These are phyloP conservation scores for Scutellaria galericulata DNA, from an alignment of 257 asterid genomes.

Conservation along the genomic window DNA sequence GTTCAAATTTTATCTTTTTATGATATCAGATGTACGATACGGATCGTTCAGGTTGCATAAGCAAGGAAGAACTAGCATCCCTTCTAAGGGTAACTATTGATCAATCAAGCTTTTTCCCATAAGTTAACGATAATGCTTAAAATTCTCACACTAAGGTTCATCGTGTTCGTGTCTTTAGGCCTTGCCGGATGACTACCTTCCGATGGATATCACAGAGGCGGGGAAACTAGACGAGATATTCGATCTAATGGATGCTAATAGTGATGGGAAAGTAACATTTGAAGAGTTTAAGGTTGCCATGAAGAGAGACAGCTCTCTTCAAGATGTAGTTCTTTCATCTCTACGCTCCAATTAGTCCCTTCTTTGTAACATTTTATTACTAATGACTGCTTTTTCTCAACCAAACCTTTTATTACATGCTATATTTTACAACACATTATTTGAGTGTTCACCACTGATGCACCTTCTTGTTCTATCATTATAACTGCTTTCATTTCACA, in stretches of 20 bases:
- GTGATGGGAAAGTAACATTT: constrained; percentile 78
- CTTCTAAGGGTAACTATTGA: constrained; percentile 61
- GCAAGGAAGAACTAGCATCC: constrained; percentile 88
- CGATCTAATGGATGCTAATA: constrained; percentile 84
- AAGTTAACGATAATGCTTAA: background rate
- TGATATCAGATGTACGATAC: constrained; percentile 75
- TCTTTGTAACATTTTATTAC: background rate
- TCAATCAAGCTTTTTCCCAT: background rate
- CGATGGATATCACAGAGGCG: constrained; percentile 71
- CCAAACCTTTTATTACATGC: background rate
- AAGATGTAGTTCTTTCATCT: constrained; percentile 81
- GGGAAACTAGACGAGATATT: constrained; percentile 87
- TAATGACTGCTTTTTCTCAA: background rate
- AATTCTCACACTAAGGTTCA: background rate
- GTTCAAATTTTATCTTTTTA: background rate
- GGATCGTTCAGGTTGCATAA: constrained; percentile 84
- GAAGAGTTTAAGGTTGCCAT: constrained; percentile 88
- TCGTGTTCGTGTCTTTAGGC: constrained; percentile 49
- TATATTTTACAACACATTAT: constrained; percentile 1
- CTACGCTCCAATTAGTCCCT: constrained; percentile 57
- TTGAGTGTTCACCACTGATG: background rate
- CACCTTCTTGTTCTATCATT: background rate
- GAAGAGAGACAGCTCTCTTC: constrained; percentile 82
- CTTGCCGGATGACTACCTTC: constrained; percentile 79
- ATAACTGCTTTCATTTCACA: background rate